Percentiles rank a stretch among this genome's conserved stretches.
phyloP scores from a whole-genome alignment of 208 protist genomes.

The Leishmania guyanensis region DNA sequence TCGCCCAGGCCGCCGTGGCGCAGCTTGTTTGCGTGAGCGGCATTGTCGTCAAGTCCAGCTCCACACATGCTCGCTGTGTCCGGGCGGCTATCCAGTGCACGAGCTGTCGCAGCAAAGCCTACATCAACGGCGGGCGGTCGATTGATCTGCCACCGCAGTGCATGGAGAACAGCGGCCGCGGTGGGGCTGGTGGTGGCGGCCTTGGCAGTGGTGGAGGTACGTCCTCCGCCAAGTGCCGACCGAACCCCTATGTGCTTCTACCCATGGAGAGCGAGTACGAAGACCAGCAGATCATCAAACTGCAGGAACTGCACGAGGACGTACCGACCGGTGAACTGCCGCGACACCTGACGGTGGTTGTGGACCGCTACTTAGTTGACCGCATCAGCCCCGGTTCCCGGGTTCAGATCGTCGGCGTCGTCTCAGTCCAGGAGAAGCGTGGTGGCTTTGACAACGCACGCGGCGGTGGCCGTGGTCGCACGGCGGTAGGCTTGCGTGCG shows the following conservation, averaged over 20 bases:
- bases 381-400: conserved; percentile 96
- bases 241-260: conserved; percentile 93
- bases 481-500: conserved; percentile 80
- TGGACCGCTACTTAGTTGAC: conserved; percentile 94
- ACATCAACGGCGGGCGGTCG: conserved; percentile 71
- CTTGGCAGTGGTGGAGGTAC: conserved; percentile 14
- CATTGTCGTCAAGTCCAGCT: conserved; percentile 90
- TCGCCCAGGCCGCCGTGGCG: conserved; percentile 80
- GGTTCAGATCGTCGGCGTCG: conserved; percentile 93
- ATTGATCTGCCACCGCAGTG: conserved; percentile 88
- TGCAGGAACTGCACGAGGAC: conserved; percentile 96
- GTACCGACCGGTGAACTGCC: conserved; percentile 95
- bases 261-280: conserved; percentile 94
- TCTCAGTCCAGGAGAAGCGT: conserved; percentile 84
- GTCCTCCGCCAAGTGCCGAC: conserved; percentile 69
- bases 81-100: conserved; percentile 90
- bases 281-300: conserved; percentile 93
- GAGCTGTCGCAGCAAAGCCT: conserved; percentile 88
- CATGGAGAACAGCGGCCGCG: conserved; percentile 76
- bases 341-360: conserved; percentile 80
- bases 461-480: conserved; percentile 40
- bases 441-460: conserved; percentile 52
- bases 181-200: conserved; percentile 29
- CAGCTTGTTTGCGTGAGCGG: conserved; percentile 84
- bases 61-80: conserved; percentile 79